These are phyloP conservation scores for Salvia splendens DNA, from an alignment of 257 asterid species.

Conservation along the genomic window DNA sequence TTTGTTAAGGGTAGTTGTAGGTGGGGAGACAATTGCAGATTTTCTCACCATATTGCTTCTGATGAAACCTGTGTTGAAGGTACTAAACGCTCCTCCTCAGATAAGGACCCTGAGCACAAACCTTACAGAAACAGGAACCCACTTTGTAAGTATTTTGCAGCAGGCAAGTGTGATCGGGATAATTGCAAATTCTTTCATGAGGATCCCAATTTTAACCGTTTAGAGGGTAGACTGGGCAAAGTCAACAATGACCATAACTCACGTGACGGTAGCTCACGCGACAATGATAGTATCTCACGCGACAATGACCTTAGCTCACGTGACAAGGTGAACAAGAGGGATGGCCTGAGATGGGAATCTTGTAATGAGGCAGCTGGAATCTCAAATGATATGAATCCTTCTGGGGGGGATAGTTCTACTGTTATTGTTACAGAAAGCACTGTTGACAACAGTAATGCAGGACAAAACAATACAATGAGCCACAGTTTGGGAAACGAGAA, in stretches of 20 bases:
- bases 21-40: conserved; percentile 82
- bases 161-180: conserved; percentile 68
- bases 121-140: conserved; percentile 43
- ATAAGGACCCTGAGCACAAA: too few species aligned
- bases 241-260: conserved; percentile 31
- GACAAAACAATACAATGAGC: conserved; percentile 28
- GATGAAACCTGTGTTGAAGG: conserved; percentile 50
- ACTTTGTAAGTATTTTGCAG: conserved; percentile 72
- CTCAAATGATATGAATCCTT: conserved; percentile 37
- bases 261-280: conserved; percentile 24
- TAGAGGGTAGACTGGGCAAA: conserved; percentile 45
- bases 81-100: conserved; percentile 41
- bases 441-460: conserved; percentile 13
- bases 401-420: conserved; percentile 34
- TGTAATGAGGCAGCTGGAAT: conserved; percentile 28
- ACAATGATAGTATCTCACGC: too few species aligned
- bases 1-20: conserved; percentile 65
- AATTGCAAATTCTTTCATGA: conserved; percentile 82
- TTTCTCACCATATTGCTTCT: conserved; percentile 50
- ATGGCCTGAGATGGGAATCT: conserved; percentile 38
- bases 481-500: conserved; percentile 42
- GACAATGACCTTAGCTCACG: conserved; percentile 22
- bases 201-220: conserved; percentile 29
- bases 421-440: conserved; percentile 14
- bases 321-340: conserved; percentile 36